phyloP scores from a whole-genome alignment of 768 basidiomycete species.

The Cyathus striatus region DNA sequence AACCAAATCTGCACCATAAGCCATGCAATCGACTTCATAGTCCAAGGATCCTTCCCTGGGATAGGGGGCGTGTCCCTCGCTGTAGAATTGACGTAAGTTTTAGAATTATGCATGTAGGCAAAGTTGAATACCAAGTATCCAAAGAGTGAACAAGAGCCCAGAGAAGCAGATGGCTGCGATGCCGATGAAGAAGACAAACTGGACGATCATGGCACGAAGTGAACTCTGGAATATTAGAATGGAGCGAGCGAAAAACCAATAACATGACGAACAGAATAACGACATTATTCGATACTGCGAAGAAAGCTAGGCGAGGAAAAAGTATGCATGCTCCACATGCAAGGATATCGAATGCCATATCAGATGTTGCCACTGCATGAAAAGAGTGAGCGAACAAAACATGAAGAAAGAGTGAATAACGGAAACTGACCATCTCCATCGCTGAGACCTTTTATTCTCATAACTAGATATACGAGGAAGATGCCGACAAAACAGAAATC shows the following conservation, averaged over 20 bases:
- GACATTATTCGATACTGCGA: slow-evolving; percentile 73
- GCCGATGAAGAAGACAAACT: slow-evolving; percentile 75
- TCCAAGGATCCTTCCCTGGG: slow-evolving; percentile 20
- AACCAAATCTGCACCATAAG: slow-evolving; percentile 88
- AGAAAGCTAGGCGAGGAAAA: slow-evolving; percentile 82
- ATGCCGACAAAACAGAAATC: slow-evolving; percentile 71
- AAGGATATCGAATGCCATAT: slow-evolving; percentile 76
- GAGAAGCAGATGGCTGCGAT: slow-evolving; percentile 81
- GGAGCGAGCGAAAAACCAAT: neutral
- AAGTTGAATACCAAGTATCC: slow-evolving; percentile 31
- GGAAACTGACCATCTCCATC: slow-evolving; percentile 40
- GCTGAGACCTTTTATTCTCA: slow-evolving; percentile 62
- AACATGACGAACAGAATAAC: slow-evolving; percentile 58
- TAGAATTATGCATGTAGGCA: slow-evolving; percentile 1
- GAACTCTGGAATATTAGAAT: slow-evolving; percentile 39
- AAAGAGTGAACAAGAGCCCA: slow-evolving; percentile 54
- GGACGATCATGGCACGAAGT: slow-evolving; percentile 75
- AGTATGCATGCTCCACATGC: slow-evolving; percentile 83
- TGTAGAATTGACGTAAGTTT: slow-evolving; percentile 7
- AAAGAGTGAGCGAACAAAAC: slow-evolving; percentile 1
- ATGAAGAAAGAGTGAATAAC: slow-evolving; percentile 6
- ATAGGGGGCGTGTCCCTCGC: slow-evolving; percentile 25
- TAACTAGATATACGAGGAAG: slow-evolving; percentile 60
- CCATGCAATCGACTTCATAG: slow-evolving; percentile 63
- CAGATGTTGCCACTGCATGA: slow-evolving; percentile 39